These are phyloP conservation scores for Postia placenta DNA, from an alignment of 768 basidiomycete species.

Conservation along the genomic window DNA sequence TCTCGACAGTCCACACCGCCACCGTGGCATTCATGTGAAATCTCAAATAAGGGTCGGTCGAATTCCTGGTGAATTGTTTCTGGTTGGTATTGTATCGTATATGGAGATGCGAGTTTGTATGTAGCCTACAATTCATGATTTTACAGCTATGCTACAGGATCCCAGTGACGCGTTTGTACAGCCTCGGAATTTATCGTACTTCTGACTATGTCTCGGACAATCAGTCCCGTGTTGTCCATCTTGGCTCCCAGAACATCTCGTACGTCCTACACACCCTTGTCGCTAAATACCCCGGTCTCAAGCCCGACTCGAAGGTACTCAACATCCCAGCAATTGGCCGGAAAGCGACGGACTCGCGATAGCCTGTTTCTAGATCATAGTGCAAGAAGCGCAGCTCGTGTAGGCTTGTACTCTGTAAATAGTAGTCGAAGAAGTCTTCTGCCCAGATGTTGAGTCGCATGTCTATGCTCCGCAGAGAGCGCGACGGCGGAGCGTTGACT, in stretches of 20 bases:
- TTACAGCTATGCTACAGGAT: no score
- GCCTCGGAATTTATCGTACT: no score
- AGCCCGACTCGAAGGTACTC: background rate
- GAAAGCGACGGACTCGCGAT: background rate
- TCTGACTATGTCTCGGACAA: no score
- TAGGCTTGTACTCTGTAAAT: conserved; percentile 3
- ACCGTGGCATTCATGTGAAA: background rate
- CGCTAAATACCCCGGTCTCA: background rate
- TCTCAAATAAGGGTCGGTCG: background rate
- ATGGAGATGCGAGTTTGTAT: no score
- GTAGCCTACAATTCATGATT: no score
- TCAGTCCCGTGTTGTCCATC: no score
- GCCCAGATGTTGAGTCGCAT: conserved; percentile 1
- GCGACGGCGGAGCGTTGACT: no score
- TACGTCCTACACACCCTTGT: background rate
- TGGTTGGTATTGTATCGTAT: no score
- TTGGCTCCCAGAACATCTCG: conserved; percentile 5
- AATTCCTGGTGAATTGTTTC: no score
- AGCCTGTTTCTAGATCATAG: background rate
- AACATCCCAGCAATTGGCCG: background rate
- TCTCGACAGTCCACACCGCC: background rate
- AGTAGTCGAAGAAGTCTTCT: conserved; percentile 7
- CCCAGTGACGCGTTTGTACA: no score
- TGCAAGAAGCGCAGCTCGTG: conserved; percentile 8
- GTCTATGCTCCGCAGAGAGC: background rate